Percentiles rank a stretch among this genome's conserved stretches.
These are phyloP conservation scores for Puya raimondii DNA, from an alignment of 176 grass and related monocot genomes.

Conservation along the genomic window DNA sequence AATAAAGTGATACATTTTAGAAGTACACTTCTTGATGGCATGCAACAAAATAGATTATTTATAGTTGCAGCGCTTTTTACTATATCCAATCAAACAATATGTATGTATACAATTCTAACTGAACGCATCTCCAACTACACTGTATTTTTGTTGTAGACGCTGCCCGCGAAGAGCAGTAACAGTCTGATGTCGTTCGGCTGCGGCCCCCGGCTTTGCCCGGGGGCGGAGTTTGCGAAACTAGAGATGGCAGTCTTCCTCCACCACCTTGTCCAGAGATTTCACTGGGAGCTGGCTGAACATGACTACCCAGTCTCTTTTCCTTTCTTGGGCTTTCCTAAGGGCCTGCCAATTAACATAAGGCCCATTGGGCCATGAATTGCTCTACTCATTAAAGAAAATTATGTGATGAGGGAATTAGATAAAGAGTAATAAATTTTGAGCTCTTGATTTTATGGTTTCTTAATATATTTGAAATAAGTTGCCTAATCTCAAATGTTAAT, in stretches of 20 bases:
- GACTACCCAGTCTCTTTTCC: conserved; percentile 22
- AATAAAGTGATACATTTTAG: too few species aligned
- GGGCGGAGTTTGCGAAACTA: conserved; percentile 30
- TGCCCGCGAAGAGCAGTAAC: not conserved
- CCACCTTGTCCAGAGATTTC: conserved; percentile 26
- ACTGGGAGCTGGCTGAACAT: conserved; percentile 29
- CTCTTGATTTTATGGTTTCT: too few species aligned
- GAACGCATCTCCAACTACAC: too few species aligned
- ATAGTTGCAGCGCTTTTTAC: too few species aligned
- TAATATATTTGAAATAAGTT: too few species aligned
- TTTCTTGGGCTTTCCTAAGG: conserved; percentile 24
- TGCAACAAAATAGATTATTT: too few species aligned
- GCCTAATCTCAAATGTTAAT: too few species aligned
- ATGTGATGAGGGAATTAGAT: too few species aligned
- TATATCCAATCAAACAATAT: not conserved
- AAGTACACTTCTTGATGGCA: too few species aligned
- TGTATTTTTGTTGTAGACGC: not conserved
- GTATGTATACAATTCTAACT: not conserved
- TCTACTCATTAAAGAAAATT: too few species aligned
- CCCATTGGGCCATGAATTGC: too few species aligned
- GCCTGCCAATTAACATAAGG: conserved; percentile 21
- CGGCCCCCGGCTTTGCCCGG: conserved; percentile 21
- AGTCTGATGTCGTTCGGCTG: conserved; percentile 30
- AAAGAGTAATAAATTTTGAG: too few species aligned
- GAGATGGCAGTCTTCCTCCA: conserved; percentile 39